Evolutionary conservation across 2,329 filamentous ascomycete genomes (phyloP).

Genomic region (Exserohilum rostratum): DNA sequence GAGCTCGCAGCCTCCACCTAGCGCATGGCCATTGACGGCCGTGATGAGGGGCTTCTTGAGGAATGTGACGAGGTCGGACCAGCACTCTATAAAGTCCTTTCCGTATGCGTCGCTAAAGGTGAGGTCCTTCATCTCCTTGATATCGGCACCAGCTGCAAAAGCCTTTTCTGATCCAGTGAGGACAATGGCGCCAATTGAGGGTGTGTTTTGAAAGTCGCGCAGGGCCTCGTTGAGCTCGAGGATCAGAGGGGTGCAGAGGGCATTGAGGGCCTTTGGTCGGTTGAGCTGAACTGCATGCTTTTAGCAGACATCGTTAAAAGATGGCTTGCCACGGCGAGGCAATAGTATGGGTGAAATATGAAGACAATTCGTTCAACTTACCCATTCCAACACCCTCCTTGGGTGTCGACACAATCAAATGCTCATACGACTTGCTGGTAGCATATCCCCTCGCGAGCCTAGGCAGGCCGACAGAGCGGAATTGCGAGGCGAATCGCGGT

Average conservation of each 20-base stretch:
- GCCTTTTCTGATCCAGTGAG: conserved; percentile 88
- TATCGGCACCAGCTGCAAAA: conserved; percentile 83
- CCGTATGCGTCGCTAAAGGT: conserved; percentile 89
- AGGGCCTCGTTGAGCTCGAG: conserved; percentile 68
- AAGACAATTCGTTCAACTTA: conserved; percentile 49
- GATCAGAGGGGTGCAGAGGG: conserved; percentile 89
- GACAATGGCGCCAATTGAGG: conserved; percentile 54
- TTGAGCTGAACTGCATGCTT: conserved; percentile 77
- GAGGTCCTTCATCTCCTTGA: conserved; percentile 97
- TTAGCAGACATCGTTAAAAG: conserved; percentile 10
- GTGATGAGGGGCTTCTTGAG: conserved; percentile 95
- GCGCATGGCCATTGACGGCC: conserved; percentile 90
- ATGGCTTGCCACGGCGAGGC: not conserved
- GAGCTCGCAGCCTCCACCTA: conserved; percentile 94
- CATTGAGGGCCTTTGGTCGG: conserved; percentile 94
- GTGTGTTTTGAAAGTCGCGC: conserved; percentile 42
- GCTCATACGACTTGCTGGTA: conserved; percentile 68
- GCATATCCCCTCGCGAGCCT: conserved; percentile 59
- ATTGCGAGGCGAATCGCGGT: conserved; percentile 65
- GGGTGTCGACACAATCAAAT: conserved; percentile 80
- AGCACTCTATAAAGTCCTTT: conserved; percentile 90
- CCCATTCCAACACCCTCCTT: conserved; percentile 90
- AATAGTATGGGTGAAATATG: not conserved
- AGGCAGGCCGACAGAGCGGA: conserved; percentile 63
- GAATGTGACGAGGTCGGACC: conserved; percentile 82